phyloP scores from a whole-genome alignment of 2,329 filamentous ascomycete genomes.

The Pyricularia grisea region DNA sequence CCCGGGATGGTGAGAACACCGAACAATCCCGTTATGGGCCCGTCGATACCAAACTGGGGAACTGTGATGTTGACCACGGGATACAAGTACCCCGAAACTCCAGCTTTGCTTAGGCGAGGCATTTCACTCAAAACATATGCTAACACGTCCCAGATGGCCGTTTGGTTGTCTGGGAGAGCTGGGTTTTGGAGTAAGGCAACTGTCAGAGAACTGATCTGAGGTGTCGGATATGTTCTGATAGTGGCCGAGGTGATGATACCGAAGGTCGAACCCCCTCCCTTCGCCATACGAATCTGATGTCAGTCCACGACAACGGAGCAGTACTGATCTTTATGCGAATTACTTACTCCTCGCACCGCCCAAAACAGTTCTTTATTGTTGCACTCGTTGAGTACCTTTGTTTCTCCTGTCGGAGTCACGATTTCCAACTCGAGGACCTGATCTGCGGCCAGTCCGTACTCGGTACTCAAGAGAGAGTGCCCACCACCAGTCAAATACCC shows the following conservation, averaged over 20 bases:
- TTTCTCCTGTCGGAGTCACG: conserved; percentile 39
- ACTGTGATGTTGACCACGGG: conserved; percentile 28
- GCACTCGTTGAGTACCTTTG: conserved; percentile 38
- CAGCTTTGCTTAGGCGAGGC: conserved; percentile 36
- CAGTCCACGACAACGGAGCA: neutral
- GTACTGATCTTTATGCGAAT: neutral
- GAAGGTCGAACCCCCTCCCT: conserved; percentile 52
- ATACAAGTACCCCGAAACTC: conserved; percentile 37
- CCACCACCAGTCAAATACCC: conserved; percentile 53
- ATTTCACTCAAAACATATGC: conserved; percentile 34
- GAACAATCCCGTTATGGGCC: conserved; percentile 12
- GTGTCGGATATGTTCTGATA: conserved; percentile 38
- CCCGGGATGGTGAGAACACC: conserved; percentile 9
- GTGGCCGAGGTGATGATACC: conserved; percentile 50
- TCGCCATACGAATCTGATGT: no score
- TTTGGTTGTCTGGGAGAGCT: neutral
- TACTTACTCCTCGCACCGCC: conserved; percentile 47
- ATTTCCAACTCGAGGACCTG: conserved; percentile 48
- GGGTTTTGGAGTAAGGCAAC: conserved; percentile 15
- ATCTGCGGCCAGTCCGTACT: conserved; percentile 49
- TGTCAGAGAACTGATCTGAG: conserved; percentile 17
- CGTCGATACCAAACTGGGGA: conserved; percentile 10
- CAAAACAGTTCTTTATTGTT: conserved; percentile 50
- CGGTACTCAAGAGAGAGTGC: conserved; percentile 40
- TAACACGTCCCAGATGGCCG: conserved; percentile 29